Evolutionary conservation across 208 protist genomes (phyloP).

Genomic region (Trichomonas tenax): DNA sequence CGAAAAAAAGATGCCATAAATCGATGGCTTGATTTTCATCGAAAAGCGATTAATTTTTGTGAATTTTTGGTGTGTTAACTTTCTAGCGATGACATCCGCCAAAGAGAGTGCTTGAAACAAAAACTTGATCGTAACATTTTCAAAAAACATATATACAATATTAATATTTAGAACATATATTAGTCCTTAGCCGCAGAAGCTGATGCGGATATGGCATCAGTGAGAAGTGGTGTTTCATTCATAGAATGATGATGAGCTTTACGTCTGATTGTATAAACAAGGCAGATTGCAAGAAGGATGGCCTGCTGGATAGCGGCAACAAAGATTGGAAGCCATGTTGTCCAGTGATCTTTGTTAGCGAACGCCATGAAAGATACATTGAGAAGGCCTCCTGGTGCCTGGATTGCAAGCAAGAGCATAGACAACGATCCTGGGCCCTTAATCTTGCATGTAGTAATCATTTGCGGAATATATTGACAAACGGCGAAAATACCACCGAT

Average conservation of each 20-base stretch:
- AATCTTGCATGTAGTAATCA: neutral
- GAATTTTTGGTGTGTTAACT: too few species aligned
- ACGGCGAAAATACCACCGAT: neutral
- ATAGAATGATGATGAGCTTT: neutral
- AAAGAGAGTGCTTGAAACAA: too few species aligned
- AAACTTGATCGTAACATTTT: too few species aligned
- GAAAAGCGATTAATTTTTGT: too few species aligned
- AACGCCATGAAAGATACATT: neutral
- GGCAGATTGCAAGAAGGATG: neutral
- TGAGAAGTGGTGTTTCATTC: neutral
- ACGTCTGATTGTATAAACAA: neutral
- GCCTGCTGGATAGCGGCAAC: neutral
- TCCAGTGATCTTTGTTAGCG: neutral
- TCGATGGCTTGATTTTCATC: too few species aligned
- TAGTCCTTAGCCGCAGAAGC: too few species aligned
- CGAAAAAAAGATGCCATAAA: too few species aligned
- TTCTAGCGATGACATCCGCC: too few species aligned
- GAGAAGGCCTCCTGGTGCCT: neutral
- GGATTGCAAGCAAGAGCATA: neutral
- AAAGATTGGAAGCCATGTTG: neutral
- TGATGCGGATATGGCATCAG: neutral
- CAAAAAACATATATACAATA: too few species aligned
- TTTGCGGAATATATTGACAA: neutral
- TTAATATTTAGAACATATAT: too few species aligned
- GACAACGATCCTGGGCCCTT: neutral